Evolutionary conservation across 495 filamentous ascomycete genomes (phyloP).

Genomic region (Hypoxylon rickii): DNA sequence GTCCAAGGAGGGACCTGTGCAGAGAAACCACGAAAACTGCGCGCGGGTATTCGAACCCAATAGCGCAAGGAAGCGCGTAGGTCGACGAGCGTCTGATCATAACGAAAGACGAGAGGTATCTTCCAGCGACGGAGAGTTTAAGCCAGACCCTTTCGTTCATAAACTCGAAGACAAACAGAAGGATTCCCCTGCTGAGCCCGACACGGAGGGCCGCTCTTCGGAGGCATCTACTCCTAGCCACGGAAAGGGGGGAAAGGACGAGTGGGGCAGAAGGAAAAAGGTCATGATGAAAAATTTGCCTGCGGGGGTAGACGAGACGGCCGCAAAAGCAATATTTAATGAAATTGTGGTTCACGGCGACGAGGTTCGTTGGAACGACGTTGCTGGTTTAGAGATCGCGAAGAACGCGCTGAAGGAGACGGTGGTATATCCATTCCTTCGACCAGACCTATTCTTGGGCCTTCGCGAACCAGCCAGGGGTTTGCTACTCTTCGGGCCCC

Average conservation of each 20-base stretch:
- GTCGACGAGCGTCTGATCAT: conserved; percentile 10
- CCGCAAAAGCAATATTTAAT: conserved; percentile 90
- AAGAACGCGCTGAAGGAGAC: conserved; percentile 94
- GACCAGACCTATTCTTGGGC: conserved; percentile 94
- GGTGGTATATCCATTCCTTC: conserved; percentile 95
- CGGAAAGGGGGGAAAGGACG: conserved; percentile 48
- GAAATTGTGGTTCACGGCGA: conserved; percentile 96
- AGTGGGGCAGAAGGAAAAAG: conserved; percentile 54
- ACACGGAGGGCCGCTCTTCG: conserved; percentile 39
- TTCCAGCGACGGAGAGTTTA: conserved; percentile 29
- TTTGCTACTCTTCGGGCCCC: conserved; percentile 96
- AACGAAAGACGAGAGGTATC: conserved; percentile 17
- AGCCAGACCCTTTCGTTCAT: conserved; percentile 4
- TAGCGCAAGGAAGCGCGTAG: conserved; percentile 23
- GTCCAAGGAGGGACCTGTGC: background rate
- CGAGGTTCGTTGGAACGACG: conserved; percentile 92
- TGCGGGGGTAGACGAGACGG: conserved; percentile 75
- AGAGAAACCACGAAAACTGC: conserved; percentile 20
- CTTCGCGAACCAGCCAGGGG: conserved; percentile 91
- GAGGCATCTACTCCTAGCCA: conserved; percentile 40
- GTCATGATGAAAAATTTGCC: conserved; percentile 75
- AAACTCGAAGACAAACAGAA: conserved; percentile 36
- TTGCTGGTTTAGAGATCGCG: conserved; percentile 87
- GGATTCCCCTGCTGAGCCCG: conserved; percentile 11
- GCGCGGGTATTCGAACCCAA: conserved; percentile 27